Conservation (phyloP, 495 filamentous ascomycete genomes). For the Penicillium bialowiezense region DNA sequence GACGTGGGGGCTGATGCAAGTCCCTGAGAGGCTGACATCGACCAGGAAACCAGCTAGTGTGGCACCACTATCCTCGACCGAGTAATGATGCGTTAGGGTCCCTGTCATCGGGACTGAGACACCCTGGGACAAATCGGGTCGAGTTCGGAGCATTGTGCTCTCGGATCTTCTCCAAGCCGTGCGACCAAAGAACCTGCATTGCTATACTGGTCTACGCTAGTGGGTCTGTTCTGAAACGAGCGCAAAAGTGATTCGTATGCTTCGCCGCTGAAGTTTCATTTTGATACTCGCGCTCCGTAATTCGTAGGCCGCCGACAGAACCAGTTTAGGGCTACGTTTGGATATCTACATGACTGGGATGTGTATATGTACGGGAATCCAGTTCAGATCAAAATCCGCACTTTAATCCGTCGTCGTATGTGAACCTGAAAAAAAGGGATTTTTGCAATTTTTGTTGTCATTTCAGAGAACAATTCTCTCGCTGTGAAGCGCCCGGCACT, state of each 20-base stretch:
- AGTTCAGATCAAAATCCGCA: slow-evolving; percentile 3
- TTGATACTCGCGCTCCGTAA: too few relatives aligned
- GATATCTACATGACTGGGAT: neutral
- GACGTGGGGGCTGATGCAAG: slow-evolving; percentile 11
- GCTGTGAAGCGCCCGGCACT: slow-evolving; percentile 26
- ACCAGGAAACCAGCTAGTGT: neutral
- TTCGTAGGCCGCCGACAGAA: too few relatives aligned
- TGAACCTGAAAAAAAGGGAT: slow-evolving; percentile 10
- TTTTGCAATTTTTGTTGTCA: slow-evolving; percentile 37
- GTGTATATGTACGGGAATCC: neutral
- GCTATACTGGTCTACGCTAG: too few relatives aligned
- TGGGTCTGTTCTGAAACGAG: slow-evolving; percentile 22
- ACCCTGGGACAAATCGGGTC: slow-evolving; percentile 7
- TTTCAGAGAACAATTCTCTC: slow-evolving; percentile 32
- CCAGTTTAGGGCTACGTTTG: slow-evolving; percentile 2
- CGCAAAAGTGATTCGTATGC: neutral
- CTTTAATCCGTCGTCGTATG: neutral
- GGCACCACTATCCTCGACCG: neutral
- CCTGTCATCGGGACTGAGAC: neutral
- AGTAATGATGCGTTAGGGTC: neutral
- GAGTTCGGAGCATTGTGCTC: neutral
- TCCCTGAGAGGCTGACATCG: slow-evolving; percentile 6
- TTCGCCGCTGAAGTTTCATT: neutral
- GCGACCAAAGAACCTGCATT: too few relatives aligned
- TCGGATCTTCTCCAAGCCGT: slow-evolving; percentile 6